Evolutionary conservation across 2,329 filamentous ascomycete genomes (phyloP), one percentile per base, ranked within the genome.

Genomic region (Diatrype stigma): DNA sequence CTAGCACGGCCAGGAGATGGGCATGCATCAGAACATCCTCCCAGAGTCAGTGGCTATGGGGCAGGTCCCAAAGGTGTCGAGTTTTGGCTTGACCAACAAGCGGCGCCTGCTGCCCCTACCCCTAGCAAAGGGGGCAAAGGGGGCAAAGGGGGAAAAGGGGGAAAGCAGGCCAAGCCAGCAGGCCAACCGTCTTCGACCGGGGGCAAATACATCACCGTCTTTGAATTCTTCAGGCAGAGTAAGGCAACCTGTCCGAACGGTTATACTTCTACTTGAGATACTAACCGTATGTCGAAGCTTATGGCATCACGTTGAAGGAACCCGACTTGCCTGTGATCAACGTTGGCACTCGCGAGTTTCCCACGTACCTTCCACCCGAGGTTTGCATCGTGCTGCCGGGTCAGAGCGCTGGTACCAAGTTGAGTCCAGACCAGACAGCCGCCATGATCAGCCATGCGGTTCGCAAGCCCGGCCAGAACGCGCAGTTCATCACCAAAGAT

Each of bases 401-500:
- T 0, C 83, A 87, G 61, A 67, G 73, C 0, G 77, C 77, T 26
- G 74, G 70, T 7, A 63, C 70, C 2, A 74, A 78, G 53, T 71
- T 88, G 5, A 70, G 66, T 19, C 67, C 74, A 0, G 58, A 66
- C 0, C 82, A 87, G 59, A 85, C 82, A 0, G 64, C 70, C 1
- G 56, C 72, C 1, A 86, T 88, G 82, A 79, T 87, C 38, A 63
- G 58, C 0, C 85, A 86, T 58, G 82, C 85, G 5, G 81, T 83
- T 17, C 74, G 80, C 14, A 65, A 60, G 2, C 85, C 85, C 0
- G 70, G 67, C 3, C 65, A 73, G 16, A 87, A 87, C 60, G 81
- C 78, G 0, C 58, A 67, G 7, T 79, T 77, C 0, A 86, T 87
- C 54, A 68, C 74, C 4, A 68, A 61, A 0, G 70, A 74, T 7